Percentiles rank a stretch among this genome's conserved stretches.
Evolutionary conservation across 1,284 basidiomycete genomes (phyloP).

Genomic region (Phellinidium pouzarii): DNA sequence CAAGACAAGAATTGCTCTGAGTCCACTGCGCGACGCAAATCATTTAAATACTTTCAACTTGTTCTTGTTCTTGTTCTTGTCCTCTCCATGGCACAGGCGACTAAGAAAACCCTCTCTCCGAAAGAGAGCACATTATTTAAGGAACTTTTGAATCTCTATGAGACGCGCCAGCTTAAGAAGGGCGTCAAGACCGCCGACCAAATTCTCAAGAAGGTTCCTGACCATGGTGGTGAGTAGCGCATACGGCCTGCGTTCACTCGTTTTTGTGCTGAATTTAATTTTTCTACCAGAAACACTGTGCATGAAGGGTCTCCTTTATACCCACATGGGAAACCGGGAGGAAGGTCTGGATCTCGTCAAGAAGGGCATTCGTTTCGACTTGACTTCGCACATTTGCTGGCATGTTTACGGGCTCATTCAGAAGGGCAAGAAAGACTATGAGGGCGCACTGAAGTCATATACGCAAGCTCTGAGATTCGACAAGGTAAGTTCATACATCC

Average conservation of each 20-base stretch:
- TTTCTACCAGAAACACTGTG: conserved; percentile 82
- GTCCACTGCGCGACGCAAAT: too few relatives aligned
- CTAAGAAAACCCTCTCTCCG: conserved; percentile 46
- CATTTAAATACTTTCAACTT: too few relatives aligned
- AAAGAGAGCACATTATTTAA: conserved; percentile 88
- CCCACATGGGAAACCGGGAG: conserved; percentile 79
- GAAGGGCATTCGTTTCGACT: conserved; percentile 82
- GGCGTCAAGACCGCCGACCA: conserved; percentile 89
- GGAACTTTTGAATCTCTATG: conserved; percentile 86
- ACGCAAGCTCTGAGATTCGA: conserved; percentile 74
- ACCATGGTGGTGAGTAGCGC: conserved; percentile 77
- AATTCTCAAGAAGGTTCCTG: conserved; percentile 92
- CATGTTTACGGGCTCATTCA: conserved; percentile 95
- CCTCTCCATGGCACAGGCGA: conserved; percentile 8
- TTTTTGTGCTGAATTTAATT: conserved; percentile 21
- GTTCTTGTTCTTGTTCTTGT: background rate
- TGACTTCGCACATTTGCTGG: conserved; percentile 96
- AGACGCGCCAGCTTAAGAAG: conserved; percentile 85
- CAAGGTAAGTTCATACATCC: conserved; percentile 54
- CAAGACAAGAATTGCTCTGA: too few relatives aligned
- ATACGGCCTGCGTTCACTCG: conserved; percentile 11
- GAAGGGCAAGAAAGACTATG: conserved; percentile 82
- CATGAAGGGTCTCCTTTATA: conserved; percentile 88
- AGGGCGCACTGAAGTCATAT: conserved; percentile 44
- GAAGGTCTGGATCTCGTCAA: conserved; percentile 84